phyloP scores from a whole-genome alignment of 163 green algal species.

The Prototheca cutis region DNA sequence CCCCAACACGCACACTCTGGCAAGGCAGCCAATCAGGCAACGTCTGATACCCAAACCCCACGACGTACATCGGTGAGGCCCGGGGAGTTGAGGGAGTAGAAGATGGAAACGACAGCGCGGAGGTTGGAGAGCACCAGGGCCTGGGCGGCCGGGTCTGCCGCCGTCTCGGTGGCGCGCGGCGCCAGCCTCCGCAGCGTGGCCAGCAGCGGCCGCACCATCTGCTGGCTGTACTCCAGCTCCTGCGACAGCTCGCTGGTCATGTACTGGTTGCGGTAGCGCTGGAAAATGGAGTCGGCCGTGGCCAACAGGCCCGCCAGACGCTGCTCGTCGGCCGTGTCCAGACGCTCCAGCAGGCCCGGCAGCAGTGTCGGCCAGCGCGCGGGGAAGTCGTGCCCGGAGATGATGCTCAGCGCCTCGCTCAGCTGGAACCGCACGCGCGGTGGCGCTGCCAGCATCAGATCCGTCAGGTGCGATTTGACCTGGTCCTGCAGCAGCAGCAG shows the following conservation, averaged over 20 bases:
- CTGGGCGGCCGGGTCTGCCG: constrained; percentile 30
- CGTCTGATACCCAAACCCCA: not conserved
- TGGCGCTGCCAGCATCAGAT: constrained; percentile 79
- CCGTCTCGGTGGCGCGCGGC: not conserved
- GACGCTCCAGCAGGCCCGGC: constrained; percentile 72
- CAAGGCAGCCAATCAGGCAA: too few relatives aligned
- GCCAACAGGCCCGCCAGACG: constrained; percentile 63
- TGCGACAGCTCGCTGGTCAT: constrained; percentile 38
- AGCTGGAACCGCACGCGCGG: constrained; percentile 75
- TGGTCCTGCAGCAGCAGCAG: constrained; percentile 41
- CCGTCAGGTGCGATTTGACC: constrained; percentile 76
- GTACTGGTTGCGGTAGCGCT: constrained; percentile 60
- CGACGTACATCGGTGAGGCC: constrained; percentile 74
- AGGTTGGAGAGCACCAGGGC: constrained; percentile 49
- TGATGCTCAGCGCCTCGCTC: constrained; percentile 85
- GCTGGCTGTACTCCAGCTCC: constrained; percentile 58
- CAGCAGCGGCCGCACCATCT: constrained; percentile 46
- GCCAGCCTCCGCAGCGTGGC: constrained; percentile 57
- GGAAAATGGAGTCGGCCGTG: constrained; percentile 89
- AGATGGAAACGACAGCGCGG: constrained; percentile 67
- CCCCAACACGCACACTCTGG: too few relatives aligned
- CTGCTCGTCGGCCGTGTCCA: constrained; percentile 28
- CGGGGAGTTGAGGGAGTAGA: constrained; percentile 87
- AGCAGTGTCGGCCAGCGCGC: constrained; percentile 73
- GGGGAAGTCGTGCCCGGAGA: constrained; percentile 87